Base-by-base conservation (phyloP, 139 green algal species). In the Gonium pectorale region DNA sequence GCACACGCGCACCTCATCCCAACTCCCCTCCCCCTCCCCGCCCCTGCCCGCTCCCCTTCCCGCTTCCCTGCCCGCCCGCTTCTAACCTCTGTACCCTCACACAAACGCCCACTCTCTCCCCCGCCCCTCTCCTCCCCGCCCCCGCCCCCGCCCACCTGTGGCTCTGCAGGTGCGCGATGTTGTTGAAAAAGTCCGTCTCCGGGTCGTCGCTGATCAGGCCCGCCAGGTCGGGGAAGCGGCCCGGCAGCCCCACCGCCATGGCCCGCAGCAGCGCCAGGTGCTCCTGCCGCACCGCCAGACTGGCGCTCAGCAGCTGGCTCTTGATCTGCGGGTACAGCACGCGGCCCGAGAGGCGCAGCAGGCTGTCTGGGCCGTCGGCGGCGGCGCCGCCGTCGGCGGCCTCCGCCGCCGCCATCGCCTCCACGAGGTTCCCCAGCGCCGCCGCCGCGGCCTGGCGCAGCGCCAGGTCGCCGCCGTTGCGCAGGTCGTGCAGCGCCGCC, bases 121-220 rank as follows among this genome's bases (percentile, higher is more conserved):
- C 52, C 0, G 13, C n/a, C n/a, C 11, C 60, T 24, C n/a, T 41
- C 60, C 60, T 21, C 7, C 78, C 9, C 11, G 9, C 67, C 11
- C 38, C 8, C 38, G 2, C 37, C 15, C 1, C 19, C 0, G 75
- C 85, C 41, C 94, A 91, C 33, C 95, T 90, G 85, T 98, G 94
- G 62, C 96, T 86, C 93, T 98, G 95, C 68, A 98, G 89, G 80
- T 98, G 95, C 5, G 88, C 92, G 27, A 94, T 84, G 74, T 98
- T 98, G 43, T 93, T 62, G 77, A 96, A 93, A 64, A 97, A 97
- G 83, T 97, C 94, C 0, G 84, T 77, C 52, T 78, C 80, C 46
- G 33, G 33, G 35, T 94, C 84, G 3, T 46, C 44, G 44, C 75
- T 78, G 5, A 83, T 44, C 41, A 97, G 91, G 27, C 59, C 15